A percentile compares a stretch with the other conserved stretches of the same genome.
Evolutionary conservation across 129 eudicot genomes (phyloP).

Genomic region (Silybum marianum): DNA sequence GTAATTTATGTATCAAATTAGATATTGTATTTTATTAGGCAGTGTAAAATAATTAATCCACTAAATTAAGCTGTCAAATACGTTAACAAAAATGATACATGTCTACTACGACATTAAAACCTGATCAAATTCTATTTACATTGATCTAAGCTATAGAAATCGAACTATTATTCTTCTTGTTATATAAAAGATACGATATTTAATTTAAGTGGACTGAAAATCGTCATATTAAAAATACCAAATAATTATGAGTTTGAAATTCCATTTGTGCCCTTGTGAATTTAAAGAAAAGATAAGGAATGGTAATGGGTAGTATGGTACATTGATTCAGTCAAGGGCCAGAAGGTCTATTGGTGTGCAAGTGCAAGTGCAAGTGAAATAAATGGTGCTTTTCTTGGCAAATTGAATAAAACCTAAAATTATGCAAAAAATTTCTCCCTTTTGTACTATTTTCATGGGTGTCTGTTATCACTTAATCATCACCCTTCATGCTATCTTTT

Average conservation of each 20-base stretch:
- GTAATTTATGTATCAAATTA: neutral
- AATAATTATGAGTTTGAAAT: neutral
- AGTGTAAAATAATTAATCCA: neutral
- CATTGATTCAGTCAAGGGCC: constrained; percentile 2
- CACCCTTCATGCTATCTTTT: neutral
- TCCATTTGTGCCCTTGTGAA: neutral
- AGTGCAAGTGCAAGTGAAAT: constrained; percentile 1
- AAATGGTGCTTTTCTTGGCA: constrained; percentile 12
- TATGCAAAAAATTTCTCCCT: neutral
- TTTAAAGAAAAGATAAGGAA: neutral
- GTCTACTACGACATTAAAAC: neutral
- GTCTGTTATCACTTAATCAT: neutral
- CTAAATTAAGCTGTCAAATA: neutral
- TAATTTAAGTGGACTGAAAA: no score
- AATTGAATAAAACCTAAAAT: constrained; percentile 19
- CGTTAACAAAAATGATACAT: neutral
- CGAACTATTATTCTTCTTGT: neutral
- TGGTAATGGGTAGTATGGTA: neutral
- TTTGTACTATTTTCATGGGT: constrained; percentile 2
- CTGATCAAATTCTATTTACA: neutral
- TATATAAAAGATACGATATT: no score
- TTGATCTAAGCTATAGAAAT: neutral
- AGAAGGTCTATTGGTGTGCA: neutral
- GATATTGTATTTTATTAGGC: neutral
- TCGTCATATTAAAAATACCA: neutral